Evolutionary conservation across 371 early-diverging fungal species (phyloP).

Genomic region (Encephalitozoon romaleae): DNA sequence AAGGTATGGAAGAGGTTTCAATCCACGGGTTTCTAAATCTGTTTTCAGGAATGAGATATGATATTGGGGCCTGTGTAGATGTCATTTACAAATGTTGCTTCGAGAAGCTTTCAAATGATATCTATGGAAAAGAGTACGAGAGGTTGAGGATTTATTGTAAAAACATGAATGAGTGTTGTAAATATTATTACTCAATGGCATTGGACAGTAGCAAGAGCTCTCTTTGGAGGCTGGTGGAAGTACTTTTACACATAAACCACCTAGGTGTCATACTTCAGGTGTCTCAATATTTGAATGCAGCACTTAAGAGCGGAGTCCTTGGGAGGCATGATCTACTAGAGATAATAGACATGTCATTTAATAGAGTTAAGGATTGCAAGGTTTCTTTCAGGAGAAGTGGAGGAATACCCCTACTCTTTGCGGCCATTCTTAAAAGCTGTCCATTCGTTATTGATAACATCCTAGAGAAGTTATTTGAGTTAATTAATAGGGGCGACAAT

Average conservation of each 20-base stretch:
- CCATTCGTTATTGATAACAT: not conserved
- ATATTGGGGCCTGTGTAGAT: not conserved
- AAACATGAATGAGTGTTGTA: not conserved
- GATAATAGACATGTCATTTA: not conserved
- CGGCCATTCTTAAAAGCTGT: not conserved
- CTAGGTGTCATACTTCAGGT: not conserved
- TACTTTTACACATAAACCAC: not conserved
- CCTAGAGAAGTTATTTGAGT: not conserved
- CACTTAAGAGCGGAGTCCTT: not conserved
- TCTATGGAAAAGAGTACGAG: not conserved
- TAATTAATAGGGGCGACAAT: not conserved
- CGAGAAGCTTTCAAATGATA: not conserved
- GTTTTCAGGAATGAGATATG: not conserved
- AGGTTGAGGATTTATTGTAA: not conserved
- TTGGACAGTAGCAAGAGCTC: not conserved
- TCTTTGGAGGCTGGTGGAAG: not conserved
- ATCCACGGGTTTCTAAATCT: not conserved
- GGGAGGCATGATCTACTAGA: not conserved
- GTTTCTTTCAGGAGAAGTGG: not conserved
- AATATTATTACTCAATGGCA: not conserved
- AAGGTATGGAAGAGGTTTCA: not conserved
- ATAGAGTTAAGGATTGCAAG: not conserved
- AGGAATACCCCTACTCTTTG: not conserved
- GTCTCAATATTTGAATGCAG: not conserved
- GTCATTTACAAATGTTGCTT: not conserved